These are phyloP conservation scores for Exobasidium rhododendri DNA, from an alignment of 1,284 basidiomycete genomes.

Conservation along the genomic window DNA sequence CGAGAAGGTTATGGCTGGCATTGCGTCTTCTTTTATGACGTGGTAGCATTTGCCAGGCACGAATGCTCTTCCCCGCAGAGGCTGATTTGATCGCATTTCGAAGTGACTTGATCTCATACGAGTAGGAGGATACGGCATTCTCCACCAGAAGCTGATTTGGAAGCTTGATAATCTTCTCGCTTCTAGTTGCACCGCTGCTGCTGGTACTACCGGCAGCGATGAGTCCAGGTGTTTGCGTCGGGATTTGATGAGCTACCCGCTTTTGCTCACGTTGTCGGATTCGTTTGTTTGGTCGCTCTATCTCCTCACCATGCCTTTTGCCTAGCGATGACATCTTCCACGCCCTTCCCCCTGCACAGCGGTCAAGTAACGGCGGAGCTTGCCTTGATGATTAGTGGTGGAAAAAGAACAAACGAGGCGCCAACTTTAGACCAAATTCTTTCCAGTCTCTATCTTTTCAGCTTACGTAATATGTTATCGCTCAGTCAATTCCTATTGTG, in stretches of 20 bases:
- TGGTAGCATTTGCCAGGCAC: slow-evolving; percentile 54
- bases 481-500: too few species aligned
- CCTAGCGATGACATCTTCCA: not conserved
- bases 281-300: not conserved
- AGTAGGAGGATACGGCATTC: not conserved
- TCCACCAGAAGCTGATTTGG: not conserved
- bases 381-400: too few species aligned
- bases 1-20: slow-evolving; percentile 51
- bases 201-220: not conserved
- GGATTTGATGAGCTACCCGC: slow-evolving; percentile 1
- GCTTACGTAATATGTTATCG: too few species aligned
- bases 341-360: too few species aligned
- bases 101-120: not conserved
- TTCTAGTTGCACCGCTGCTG: not conserved
- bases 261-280: not conserved
- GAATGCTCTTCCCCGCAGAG: slow-evolving; percentile 2
- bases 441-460: too few species aligned
- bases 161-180: not conserved
- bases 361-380: too few species aligned
- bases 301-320: not conserved
- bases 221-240: not conserved
- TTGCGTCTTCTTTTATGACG: slow-evolving; percentile 44
- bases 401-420: too few species aligned
- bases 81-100: slow-evolving; percentile 2
- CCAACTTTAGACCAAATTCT: too few species aligned